Conservation (phyloP, 192 early-diverging fungal species). For the Backusella australiensis region DNA sequence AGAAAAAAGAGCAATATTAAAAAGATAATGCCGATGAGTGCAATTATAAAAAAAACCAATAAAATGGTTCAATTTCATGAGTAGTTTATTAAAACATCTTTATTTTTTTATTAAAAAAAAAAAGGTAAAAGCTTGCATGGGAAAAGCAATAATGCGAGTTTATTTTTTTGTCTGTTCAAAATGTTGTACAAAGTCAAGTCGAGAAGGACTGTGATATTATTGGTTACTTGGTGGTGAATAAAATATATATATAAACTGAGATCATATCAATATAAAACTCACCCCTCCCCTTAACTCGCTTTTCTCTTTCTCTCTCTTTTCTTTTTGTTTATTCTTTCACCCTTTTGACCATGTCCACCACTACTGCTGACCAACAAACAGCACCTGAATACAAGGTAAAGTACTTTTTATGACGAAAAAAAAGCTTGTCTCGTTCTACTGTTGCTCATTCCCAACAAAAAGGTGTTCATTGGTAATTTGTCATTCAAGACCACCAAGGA, state of each 20-base stretch:
- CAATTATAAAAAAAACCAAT: too few relatives aligned
- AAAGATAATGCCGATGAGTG: too few relatives aligned
- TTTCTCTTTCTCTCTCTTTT: neutral
- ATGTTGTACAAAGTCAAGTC: neutral
- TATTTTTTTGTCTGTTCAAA: neutral
- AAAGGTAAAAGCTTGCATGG: neutral
- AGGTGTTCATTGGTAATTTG: constrained; percentile 97
- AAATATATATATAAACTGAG: neutral
- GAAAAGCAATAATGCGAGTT: constrained; percentile 1
- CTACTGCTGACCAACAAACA: neutral
- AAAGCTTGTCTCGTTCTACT: neutral
- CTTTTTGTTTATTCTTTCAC: neutral
- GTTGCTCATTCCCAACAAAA: neutral
- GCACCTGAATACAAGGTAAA: neutral
- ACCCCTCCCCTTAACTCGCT: neutral
- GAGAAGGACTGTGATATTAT: neutral
- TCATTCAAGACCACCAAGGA: constrained; percentile 84
- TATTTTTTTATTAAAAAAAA: neutral
- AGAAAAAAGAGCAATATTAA: too few relatives aligned
- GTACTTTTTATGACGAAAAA: neutral
- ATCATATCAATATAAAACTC: neutral
- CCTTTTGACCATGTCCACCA: neutral
- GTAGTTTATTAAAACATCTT: too few relatives aligned
- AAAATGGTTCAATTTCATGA: too few relatives aligned
- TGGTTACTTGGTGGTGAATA: neutral